Percentiles rank a stretch among this genome's conserved stretches.
These are phyloP conservation scores for Rosa hybrid DNA, from an alignment of 331 rosid genomes.

Conservation along the genomic window DNA sequence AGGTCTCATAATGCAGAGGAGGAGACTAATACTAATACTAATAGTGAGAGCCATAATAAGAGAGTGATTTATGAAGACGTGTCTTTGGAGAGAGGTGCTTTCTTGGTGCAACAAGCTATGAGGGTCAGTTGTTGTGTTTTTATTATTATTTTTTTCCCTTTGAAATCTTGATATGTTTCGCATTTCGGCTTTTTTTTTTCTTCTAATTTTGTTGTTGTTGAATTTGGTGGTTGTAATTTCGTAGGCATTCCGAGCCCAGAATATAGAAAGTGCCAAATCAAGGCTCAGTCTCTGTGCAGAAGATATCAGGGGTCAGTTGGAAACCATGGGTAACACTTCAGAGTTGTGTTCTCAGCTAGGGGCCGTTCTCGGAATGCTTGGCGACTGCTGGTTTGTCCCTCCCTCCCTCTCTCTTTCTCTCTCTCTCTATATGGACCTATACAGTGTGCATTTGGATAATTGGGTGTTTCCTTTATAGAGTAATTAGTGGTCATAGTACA, in stretches of 20 bases:
- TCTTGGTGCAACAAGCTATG: constrained; percentile 97
- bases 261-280: constrained; percentile 91
- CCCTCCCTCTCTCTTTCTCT: constrained; percentile 14
- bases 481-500: background rate
- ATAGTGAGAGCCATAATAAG: constrained; percentile 18
- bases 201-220: background rate
- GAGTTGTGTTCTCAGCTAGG: constrained; percentile 97
- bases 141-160: no score
- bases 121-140: constrained; percentile 52
- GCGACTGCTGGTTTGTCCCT: constrained; percentile 85
- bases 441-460: background rate
- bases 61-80: constrained; percentile 81
- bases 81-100: constrained; percentile 95
- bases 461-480: background rate
- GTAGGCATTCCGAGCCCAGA: constrained; percentile 95
- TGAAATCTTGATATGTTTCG: background rate
- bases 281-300: constrained; percentile 86
- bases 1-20: constrained; percentile 57
- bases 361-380: constrained; percentile 97
- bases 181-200: background rate
- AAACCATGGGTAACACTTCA: constrained; percentile 61
- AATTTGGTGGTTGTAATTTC: background rate
- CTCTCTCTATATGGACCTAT: background rate
- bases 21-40: background rate
- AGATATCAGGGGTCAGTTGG: constrained; percentile 77